A percentile compares a stretch with the other conserved stretches of the same genome.
These are phyloP conservation scores for Claviceps arundinis DNA, from an alignment of 2,329 filamentous ascomycete genomes.

Conservation along the genomic window DNA sequence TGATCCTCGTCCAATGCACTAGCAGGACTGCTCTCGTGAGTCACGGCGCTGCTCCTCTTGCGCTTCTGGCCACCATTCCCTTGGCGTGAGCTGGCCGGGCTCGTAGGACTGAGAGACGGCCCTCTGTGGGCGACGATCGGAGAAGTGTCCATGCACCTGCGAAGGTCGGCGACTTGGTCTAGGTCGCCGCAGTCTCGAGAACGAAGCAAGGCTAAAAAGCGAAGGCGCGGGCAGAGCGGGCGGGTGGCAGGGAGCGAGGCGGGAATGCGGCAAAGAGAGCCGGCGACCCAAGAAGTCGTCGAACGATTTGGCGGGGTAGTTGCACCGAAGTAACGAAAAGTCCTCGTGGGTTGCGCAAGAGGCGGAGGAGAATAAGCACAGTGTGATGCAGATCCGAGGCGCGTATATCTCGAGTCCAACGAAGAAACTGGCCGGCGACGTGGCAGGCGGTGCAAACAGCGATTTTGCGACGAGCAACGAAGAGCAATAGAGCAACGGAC, in stretches of 20 bases:
- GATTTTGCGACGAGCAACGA: background rate
- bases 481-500: background rate
- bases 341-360: background rate
- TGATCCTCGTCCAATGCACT: slow-evolving; percentile 34
- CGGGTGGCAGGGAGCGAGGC: background rate
- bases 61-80: slow-evolving; percentile 39
- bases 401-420: background rate
- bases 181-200: slow-evolving; percentile 7
- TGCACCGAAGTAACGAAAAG: background rate
- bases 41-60: slow-evolving; percentile 39
- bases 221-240: background rate
- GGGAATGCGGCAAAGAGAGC: slow-evolving; percentile 1
- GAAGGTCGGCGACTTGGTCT: slow-evolving; percentile 8
- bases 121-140: slow-evolving; percentile 31
- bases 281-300: background rate
- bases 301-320: slow-evolving; percentile 3
- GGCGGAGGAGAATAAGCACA: background rate
- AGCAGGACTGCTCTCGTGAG: slow-evolving; percentile 47
- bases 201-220: slow-evolving; percentile 5
- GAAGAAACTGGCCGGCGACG: background rate
- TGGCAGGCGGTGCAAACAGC: background rate
- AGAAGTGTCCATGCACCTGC: slow-evolving; percentile 34
- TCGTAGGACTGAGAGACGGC: slow-evolving; percentile 40
- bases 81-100: slow-evolving; percentile 39
- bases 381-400: background rate